phyloP scores from a whole-genome alignment of 129 eudicot species.

The Silybum marianum region DNA sequence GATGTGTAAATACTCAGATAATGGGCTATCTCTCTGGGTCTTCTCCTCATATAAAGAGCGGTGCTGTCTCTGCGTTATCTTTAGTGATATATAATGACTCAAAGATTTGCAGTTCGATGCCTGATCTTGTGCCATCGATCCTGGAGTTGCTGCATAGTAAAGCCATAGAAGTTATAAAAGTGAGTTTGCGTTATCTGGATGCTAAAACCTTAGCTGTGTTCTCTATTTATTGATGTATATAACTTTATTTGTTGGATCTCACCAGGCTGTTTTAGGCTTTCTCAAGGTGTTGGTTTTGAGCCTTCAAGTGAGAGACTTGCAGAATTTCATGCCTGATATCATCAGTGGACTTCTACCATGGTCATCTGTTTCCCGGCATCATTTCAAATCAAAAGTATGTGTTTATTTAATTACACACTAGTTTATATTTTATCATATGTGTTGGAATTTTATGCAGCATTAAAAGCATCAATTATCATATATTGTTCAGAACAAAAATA shows the following conservation, averaged over 20 bases:
- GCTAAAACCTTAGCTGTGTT: not conserved
- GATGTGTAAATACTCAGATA: constrained; percentile 52
- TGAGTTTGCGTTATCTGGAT: constrained; percentile 32
- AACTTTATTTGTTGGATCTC: constrained; percentile 24
- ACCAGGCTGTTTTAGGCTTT: constrained; percentile 94
- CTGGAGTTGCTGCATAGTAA: constrained; percentile 71
- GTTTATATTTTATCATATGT: not conserved
- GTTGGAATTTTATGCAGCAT: not conserved
- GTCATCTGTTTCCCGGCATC: constrained; percentile 94
- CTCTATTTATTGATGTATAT: constrained; percentile 7
- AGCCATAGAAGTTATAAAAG: constrained; percentile 87
- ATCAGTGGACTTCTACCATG: constrained; percentile 76
- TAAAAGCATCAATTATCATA: too few relatives aligned
- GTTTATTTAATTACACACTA: not conserved
- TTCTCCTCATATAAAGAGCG: constrained; percentile 92
- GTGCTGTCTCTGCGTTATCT: constrained; percentile 92
- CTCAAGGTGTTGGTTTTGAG: constrained; percentile 88
- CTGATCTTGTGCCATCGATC: constrained; percentile 82
- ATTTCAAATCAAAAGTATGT: constrained; percentile 83
- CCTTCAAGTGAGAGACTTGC: constrained; percentile 62
- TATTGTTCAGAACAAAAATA: too few relatives aligned
- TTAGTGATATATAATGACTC: constrained; percentile 69
- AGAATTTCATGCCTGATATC: constrained; percentile 58
- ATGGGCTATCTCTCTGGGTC: constrained; percentile 92
- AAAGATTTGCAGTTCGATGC: constrained; percentile 57